Base-by-base conservation (phyloP, 2,329 filamentous ascomycete genomes). In the Apiospora aurea region DNA sequence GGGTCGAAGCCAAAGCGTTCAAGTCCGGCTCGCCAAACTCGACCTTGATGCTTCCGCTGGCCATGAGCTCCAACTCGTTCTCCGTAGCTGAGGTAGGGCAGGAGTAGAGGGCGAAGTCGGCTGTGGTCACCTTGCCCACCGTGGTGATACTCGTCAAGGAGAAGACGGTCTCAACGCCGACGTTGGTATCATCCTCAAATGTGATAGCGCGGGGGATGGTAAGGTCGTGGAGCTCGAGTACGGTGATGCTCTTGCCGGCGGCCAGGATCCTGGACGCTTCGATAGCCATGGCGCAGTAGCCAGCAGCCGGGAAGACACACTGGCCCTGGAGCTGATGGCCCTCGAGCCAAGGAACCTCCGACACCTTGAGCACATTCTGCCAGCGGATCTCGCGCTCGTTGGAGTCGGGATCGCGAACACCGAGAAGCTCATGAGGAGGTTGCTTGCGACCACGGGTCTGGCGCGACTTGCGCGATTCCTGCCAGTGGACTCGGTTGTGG, bases 291-390 rank as follows among this genome's bases (percentile, higher is more conserved):
- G 73, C 71, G 29, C 75, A 72, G 51, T 77, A 79, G 0, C 74
- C 77, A 0, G 78, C 74, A 18, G 75, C 74, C 2, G 75, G 75
- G 49, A 78, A 75, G 8, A 78, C 71, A 1, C 57, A 70, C 47
- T 76, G 74, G 18, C 75, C 74, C 47, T 78, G 76, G 2, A 78
- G 11, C n/a, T 71, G 72, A 47, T 78, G 76, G 10, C 74, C 73
- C 0, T 57, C 38, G 0, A 77, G 70, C 76, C 76, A 78, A 0
- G 71, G 34, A 0, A 77, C 68, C 44, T 75, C 75, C 16, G 57
- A 67, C 10, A 69, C 26, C 13, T 70, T 73, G 34, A 78, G 73
- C 0, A 76, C n/a, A 29, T 78, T 77, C 2, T 34, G 67, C 74
- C 74, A 77, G 8, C 71, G 73, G 29, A 74, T 6, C 14, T 75